A percentile compares a stretch with the other conserved stretches of the same genome.
Evolutionary conservation across 805 yeast species (phyloP).

Genomic region (Starmerella bombicola): DNA sequence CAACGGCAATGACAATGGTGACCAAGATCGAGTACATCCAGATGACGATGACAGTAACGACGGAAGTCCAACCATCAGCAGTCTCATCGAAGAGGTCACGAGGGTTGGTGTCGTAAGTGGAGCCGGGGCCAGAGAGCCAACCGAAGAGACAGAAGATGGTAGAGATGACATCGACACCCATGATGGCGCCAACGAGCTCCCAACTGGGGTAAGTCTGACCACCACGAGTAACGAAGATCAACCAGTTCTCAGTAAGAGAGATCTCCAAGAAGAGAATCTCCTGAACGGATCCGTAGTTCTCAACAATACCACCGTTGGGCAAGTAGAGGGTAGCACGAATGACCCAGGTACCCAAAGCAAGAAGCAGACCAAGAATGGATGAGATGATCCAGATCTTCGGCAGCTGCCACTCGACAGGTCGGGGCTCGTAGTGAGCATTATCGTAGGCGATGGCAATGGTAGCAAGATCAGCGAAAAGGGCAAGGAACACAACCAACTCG

Average conservation of each 20-base stretch:
- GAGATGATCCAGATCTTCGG: conserved; percentile 98
- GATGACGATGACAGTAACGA: conserved; percentile 83
- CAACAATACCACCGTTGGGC: conserved; percentile 66
- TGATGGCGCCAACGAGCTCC: conserved; percentile 92
- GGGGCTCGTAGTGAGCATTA: conserved; percentile 88
- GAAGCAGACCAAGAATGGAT: conserved; percentile 66
- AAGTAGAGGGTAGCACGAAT: conserved; percentile 87
- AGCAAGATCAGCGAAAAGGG: conserved; percentile 94
- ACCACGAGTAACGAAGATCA: conserved; percentile 93
- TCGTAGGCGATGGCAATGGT: conserved; percentile 95
- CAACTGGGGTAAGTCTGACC: conserved; percentile 98
- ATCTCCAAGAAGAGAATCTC: conserved; percentile 90
- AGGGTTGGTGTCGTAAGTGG: conserved; percentile 26
- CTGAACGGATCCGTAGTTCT: conserved; percentile 89
- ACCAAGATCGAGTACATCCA: conserved; percentile 94
- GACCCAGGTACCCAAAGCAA: conserved; percentile 91
- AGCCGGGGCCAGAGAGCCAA: conserved; percentile 49
- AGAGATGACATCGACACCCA: conserved; percentile 80
- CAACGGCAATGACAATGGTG: conserved; percentile 91
- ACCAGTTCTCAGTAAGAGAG: conserved; percentile 94
- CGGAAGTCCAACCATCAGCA: conserved; percentile 83
- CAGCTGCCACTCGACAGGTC: conserved; percentile 92
- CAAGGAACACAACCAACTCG: conserved; percentile 88
- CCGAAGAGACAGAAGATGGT: conserved; percentile 88
- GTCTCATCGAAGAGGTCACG: conserved; percentile 38